Conservation (phyloP, 192 early-diverging fungal genomes). For the Entomortierella lignicola region DNA sequence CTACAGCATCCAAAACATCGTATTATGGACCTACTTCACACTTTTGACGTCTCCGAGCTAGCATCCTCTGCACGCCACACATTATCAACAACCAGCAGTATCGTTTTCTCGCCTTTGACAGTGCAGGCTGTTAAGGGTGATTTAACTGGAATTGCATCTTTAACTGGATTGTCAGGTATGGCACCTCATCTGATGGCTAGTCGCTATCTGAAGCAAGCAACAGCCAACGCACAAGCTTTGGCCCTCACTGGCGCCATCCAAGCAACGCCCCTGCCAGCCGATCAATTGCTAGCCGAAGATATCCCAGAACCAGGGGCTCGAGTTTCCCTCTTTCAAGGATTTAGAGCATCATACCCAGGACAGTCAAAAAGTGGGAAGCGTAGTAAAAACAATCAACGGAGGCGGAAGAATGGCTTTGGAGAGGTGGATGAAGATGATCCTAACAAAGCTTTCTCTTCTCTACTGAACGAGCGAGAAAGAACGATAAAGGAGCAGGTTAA, state of each 20-base stretch:
- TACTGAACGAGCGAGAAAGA: conserved; percentile 64
- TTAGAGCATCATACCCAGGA: conserved; percentile 64
- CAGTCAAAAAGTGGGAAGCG: conserved; percentile 52
- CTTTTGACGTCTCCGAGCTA: conserved; percentile 45
- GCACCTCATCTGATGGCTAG: conserved; percentile 62
- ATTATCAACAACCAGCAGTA: conserved; percentile 52
- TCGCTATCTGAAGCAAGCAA: conserved; percentile 44
- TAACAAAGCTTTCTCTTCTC: conserved; percentile 54
- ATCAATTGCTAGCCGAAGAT: conserved; percentile 57
- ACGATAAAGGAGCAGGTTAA: conserved; percentile 64
- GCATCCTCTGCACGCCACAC: conserved; percentile 45
- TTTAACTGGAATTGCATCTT: conserved; percentile 55
- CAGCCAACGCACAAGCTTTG: conserved; percentile 26
- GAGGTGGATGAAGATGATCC: conserved; percentile 53
- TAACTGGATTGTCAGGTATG: conserved; percentile 55
- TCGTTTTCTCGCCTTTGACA: conserved; percentile 67
- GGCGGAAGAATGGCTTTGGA: conserved; percentile 50
- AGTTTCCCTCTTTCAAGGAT: conserved; percentile 69
- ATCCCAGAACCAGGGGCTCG: conserved; percentile 66
- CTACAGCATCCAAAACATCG: conserved; percentile 38
- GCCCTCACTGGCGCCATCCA: conserved; percentile 31
- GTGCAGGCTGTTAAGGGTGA: conserved; percentile 65
- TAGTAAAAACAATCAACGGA: conserved; percentile 45
- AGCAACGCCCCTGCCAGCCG: conserved; percentile 35
- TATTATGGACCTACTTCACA: conserved; percentile 44